Percentiles rank a stretch among this genome's conserved stretches.
phyloP scores from a whole-genome alignment of 495 filamentous ascomycete genomes.

The Chaetomium tenue region DNA sequence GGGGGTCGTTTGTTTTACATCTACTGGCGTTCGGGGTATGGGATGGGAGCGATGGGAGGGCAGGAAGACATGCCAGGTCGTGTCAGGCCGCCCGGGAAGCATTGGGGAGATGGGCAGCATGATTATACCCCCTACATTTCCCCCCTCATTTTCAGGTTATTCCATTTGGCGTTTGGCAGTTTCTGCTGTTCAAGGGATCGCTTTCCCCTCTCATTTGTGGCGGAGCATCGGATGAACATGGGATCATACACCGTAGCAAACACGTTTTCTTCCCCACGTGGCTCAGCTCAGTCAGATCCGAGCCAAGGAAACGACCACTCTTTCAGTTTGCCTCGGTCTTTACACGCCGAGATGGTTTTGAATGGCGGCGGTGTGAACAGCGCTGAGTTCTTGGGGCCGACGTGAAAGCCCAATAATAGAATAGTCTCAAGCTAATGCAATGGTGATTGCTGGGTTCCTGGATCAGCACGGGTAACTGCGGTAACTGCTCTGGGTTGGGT shows the following conservation, averaged over 20 bases:
- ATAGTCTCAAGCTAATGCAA: constrained; percentile 1
- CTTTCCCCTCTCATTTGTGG: constrained; percentile 8
- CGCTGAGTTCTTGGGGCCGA: background rate
- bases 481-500: background rate
- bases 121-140: constrained; percentile 9
- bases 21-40: background rate
- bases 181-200: background rate
- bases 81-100: background rate
- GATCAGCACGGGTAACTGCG: background rate
- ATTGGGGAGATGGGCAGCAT: background rate
- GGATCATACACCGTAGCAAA: background rate
- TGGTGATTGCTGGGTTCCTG: background rate
- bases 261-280: background rate
- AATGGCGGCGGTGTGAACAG: background rate
- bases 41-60: background rate
- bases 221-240: background rate
- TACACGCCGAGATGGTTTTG: background rate
- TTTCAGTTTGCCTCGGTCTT: background rate
- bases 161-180: background rate
- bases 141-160: background rate
- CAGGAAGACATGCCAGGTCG: too few species aligned
- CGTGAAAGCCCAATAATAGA: background rate
- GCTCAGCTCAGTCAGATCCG: background rate
- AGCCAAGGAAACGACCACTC: background rate
- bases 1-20: constrained; percentile 7